Base-by-base conservation (phyloP, 2,329 filamentous ascomycete species). In the Chaetomium olivaceum region DNA sequence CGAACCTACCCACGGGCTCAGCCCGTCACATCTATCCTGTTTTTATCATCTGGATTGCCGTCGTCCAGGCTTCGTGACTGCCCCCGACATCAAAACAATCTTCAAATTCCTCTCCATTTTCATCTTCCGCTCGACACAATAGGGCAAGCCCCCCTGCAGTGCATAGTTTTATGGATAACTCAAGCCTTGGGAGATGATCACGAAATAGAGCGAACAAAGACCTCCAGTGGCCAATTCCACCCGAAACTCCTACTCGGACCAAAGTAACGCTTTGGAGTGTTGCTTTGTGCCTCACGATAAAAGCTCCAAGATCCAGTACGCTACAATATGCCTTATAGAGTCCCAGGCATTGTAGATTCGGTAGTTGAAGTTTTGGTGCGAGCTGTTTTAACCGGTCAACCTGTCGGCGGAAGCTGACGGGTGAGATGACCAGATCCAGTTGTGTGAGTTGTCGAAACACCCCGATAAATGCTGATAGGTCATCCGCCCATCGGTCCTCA, bases 181-280 rank as follows among this genome's bases (percentile, higher is more conserved):
- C 57, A 50, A 59, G 57, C 57, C 57, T 50, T 59, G 57, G 57
- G 57, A 59, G 57, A 50, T 59, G 23, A 50, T 59, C 12, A 59
- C 57, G 57, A 46, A 48, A 19, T 50, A 59, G 57, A 50, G 57
- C 39, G 25, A 59, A 59, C 39, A 59, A 48, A 59, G 57, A 59
- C 39, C 57, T 59, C 57, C 14, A 59, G 57, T 59, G 57, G 39
- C 39, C 39, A 59, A 59, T 59, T 59, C 57, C 39, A 59, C 43
- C 57, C 57, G 57, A 59, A 59, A 59, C 57, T 59, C 57, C 57
- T 31, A 59, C 39, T 59, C 57, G 57, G 57, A 59, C 57, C 57
- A 59, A 50, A 59, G 57, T 59, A 59, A 59, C 39, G 57, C 57
- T 59, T 59, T 59, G 57, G 57, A 59, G 57, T 59, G 39, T 59